phyloP scores from a whole-genome alignment of 163 green algal genomes.

The Prototheca stagnorum region DNA sequence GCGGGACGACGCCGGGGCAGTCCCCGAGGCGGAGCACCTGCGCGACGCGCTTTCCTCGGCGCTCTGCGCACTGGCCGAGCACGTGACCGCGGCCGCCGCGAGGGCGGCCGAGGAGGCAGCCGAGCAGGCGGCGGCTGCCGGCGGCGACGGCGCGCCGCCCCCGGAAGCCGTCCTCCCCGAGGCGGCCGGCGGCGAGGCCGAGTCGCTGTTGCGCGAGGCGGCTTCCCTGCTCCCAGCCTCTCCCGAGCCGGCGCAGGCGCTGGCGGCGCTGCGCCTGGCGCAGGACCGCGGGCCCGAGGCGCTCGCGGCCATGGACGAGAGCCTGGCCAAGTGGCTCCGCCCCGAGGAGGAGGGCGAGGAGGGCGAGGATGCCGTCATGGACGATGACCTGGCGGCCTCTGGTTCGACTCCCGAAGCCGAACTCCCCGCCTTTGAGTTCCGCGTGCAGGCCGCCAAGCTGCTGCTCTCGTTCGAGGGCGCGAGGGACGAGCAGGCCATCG shows the following conservation, averaged over 20 bases:
- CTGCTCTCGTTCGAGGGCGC: slow-evolving; percentile 73
- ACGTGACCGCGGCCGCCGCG: slow-evolving; percentile 25
- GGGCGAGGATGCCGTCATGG: slow-evolving; percentile 8
- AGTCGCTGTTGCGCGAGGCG: no score
- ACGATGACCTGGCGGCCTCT: background rate
- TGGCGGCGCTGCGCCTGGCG: slow-evolving; percentile 44
- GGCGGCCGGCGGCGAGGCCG: slow-evolving; percentile 12
- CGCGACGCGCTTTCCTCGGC: slow-evolving; percentile 23
- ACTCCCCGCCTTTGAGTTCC: slow-evolving; percentile 57
- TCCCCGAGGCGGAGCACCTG: slow-evolving; percentile 1
- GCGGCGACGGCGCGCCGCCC: slow-evolving; percentile 4
- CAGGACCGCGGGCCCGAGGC: slow-evolving; percentile 48
- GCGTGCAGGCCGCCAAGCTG: slow-evolving; percentile 73
- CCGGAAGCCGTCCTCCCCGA: slow-evolving; percentile 37
- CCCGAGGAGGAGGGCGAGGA: slow-evolving; percentile 6
- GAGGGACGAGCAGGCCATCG: slow-evolving; percentile 31
- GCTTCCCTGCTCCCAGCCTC: no score
- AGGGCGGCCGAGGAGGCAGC: slow-evolving; percentile 13
- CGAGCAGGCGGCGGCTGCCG: slow-evolving; percentile 1
- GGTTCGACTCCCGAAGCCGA: background rate
- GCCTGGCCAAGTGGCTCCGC: slow-evolving; percentile 53
- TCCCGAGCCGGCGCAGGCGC: slow-evolving; percentile 50
- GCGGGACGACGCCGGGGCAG: background rate
- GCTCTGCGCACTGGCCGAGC: slow-evolving; percentile 55
- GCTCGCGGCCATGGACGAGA: slow-evolving; percentile 34